phyloP scores from a whole-genome alignment of 2,329 filamentous ascomycete species.

The Talaromyces rugulosus region DNA sequence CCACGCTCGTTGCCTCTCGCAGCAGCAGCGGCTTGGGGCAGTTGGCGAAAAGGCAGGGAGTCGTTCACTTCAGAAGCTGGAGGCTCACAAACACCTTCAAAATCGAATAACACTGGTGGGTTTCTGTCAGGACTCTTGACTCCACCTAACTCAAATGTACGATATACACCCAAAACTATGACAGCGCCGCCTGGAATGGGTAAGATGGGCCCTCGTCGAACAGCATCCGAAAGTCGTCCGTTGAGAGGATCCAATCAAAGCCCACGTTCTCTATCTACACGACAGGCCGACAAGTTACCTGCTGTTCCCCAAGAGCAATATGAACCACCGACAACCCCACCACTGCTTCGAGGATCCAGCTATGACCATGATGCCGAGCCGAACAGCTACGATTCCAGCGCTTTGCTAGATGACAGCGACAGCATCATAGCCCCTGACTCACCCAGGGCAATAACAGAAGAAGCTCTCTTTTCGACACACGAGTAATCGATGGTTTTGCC shows the following conservation, averaged over 20 bases:
- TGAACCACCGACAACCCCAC: constrained; percentile 47
- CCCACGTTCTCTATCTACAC: constrained; percentile 27
- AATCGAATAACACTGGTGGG: constrained; percentile 52
- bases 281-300: constrained; percentile 24
- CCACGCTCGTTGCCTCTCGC: constrained; percentile 75
- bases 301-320: constrained; percentile 15
- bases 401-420: constrained; percentile 45
- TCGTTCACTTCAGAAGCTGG: constrained; percentile 32
- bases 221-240: constrained; percentile 32
- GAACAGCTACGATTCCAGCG: constrained; percentile 42
- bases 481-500: neutral
- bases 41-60: constrained; percentile 73
- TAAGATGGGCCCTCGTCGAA: constrained; percentile 21
- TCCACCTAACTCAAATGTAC: constrained; percentile 72
- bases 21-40: constrained; percentile 95
- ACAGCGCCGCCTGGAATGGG: constrained; percentile 23
- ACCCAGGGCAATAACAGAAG: constrained; percentile 25
- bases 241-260: constrained; percentile 26
- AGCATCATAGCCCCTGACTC: constrained; percentile 39
- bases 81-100: constrained; percentile 56
- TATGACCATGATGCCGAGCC: constrained; percentile 59
- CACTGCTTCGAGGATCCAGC: constrained; percentile 51
- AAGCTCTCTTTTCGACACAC: constrained; percentile 5
- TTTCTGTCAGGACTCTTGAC: constrained; percentile 80
- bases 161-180: constrained; percentile 54